These are phyloP conservation scores for Piper longum DNA, from an alignment of 164 flowering plant species.

Conservation along the genomic window DNA sequence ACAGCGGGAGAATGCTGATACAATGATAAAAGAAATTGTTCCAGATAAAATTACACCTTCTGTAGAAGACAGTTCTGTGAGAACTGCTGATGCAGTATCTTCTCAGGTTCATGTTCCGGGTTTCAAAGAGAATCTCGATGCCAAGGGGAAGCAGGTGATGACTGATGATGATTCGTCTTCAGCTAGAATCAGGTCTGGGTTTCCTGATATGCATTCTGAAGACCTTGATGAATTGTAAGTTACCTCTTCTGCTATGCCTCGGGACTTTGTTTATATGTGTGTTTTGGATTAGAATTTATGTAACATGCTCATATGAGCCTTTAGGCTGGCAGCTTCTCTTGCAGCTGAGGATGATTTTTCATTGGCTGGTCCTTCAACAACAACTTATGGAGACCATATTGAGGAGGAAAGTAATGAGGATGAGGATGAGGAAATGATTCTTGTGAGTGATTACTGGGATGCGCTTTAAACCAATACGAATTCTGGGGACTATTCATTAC, in stretches of 20 bases:
- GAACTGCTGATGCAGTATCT: constrained; percentile 3
- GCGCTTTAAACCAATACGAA: background rate
- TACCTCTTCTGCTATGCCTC: background rate
- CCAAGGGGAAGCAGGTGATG: background rate
- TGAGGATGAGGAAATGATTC: constrained; percentile 45
- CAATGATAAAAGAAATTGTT: constrained; percentile 41
- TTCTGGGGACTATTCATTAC: background rate
- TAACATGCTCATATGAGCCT: constrained; percentile 9
- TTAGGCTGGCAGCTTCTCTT: constrained; percentile 58
- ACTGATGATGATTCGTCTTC: background rate
- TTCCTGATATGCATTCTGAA: constrained; percentile 1
- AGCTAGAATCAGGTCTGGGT: background rate
- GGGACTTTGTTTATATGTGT: background rate
- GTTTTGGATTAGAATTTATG: background rate
- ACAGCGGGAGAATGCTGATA: constrained; percentile 27
- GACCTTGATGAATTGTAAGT: constrained; percentile 62
- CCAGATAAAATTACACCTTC: constrained; percentile 7
- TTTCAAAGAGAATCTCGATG: background rate
- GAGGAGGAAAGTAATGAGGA: constrained; percentile 29
- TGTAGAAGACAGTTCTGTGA: constrained; percentile 5
- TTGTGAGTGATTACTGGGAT: constrained; percentile 19
- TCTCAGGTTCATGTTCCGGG: constrained; percentile 26
- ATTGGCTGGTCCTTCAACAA: constrained; percentile 17
- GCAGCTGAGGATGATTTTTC: constrained; percentile 31
- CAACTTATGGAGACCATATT: constrained; percentile 16